These are phyloP conservation scores for Massarina eburnea DNA, from an alignment of 2,329 filamentous ascomycete species.

Conservation along the genomic window DNA sequence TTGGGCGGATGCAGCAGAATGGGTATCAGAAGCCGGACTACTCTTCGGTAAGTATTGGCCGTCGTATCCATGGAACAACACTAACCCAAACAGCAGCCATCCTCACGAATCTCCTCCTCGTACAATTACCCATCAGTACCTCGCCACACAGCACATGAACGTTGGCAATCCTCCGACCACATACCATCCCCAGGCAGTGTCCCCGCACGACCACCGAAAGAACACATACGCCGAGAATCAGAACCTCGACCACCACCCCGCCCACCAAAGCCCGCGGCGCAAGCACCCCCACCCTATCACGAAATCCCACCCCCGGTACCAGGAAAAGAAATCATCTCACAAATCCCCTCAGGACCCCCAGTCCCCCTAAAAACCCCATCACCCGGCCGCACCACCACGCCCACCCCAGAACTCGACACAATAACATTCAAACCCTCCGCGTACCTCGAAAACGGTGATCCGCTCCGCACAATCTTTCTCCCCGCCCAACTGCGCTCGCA, in stretches of 20 bases:
- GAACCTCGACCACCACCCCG: slow-evolving; percentile 28
- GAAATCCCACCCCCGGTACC: slow-evolving; percentile 34
- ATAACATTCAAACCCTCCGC: slow-evolving; percentile 83
- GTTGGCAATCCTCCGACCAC: slow-evolving; percentile 29
- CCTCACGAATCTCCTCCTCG: slow-evolving; percentile 26
- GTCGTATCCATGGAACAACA: not conserved
- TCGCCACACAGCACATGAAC: slow-evolving; percentile 39
- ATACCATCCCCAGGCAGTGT: slow-evolving; percentile 13
- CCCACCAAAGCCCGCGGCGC: slow-evolving; percentile 31
- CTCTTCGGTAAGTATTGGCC: slow-evolving; percentile 16
- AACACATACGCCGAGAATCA: slow-evolving; percentile 28
- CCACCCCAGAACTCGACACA: slow-evolving; percentile 54
- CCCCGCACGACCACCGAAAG: slow-evolving; percentile 45
- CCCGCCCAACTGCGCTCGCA: slow-evolving; percentile 71
- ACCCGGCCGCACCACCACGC: slow-evolving; percentile 26
- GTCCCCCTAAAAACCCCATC: slow-evolving; percentile 26
- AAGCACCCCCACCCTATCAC: slow-evolving; percentile 10
- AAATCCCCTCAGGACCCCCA: slow-evolving; percentile 15
- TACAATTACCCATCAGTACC: slow-evolving; percentile 52
- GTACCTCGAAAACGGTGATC: slow-evolving; percentile 85
- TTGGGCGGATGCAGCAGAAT: slow-evolving; percentile 43
- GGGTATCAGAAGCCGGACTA: slow-evolving; percentile 26
- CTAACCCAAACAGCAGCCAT: slow-evolving; percentile 28
- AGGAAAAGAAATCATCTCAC: slow-evolving; percentile 24
- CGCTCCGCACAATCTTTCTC: slow-evolving; percentile 84